phyloP scores from a whole-genome alignment of 805 yeast species.

The Cyberlindnera subsufficiens region DNA sequence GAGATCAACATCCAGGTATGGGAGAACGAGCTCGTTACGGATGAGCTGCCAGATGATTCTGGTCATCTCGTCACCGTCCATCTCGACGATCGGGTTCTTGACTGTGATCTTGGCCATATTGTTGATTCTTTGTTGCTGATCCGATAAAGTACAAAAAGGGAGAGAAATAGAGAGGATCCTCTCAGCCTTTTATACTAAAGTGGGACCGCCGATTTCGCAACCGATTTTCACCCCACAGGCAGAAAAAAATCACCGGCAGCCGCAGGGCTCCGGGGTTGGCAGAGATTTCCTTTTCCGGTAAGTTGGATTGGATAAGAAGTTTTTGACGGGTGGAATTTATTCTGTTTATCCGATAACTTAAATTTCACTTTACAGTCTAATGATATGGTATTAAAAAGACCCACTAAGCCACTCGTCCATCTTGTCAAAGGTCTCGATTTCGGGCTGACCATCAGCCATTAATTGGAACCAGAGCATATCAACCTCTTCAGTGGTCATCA shows the following conservation, averaged over 20 bases:
- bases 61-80: slow-evolving; percentile 98
- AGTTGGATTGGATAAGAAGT: no score
- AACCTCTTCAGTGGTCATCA: slow-evolving; percentile 15
- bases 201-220: no score
- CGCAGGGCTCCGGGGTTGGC: no score
- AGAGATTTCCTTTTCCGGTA: no score
- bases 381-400: no score
- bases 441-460: slow-evolving; percentile 8
- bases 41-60: slow-evolving; percentile 92
- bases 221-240: no score
- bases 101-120: slow-evolving; percentile 59
- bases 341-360: no score
- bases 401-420: no score
- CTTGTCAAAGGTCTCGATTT: neutral
- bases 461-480: slow-evolving; percentile 22
- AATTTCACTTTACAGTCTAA: no score
- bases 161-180: neutral
- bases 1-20: slow-evolving; percentile 81
- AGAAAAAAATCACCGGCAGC: no score
- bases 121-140: neutral
- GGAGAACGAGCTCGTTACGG: slow-evolving; percentile 78
- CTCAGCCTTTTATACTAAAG: neutral
- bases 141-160: neutral
- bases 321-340: no score
- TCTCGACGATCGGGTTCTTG: slow-evolving; percentile 84